Evolutionary conservation across 2,329 filamentous ascomycete species (phyloP), one percentile per base, ranked within the genome.

Genomic region (Fusarium sp.): DNA sequence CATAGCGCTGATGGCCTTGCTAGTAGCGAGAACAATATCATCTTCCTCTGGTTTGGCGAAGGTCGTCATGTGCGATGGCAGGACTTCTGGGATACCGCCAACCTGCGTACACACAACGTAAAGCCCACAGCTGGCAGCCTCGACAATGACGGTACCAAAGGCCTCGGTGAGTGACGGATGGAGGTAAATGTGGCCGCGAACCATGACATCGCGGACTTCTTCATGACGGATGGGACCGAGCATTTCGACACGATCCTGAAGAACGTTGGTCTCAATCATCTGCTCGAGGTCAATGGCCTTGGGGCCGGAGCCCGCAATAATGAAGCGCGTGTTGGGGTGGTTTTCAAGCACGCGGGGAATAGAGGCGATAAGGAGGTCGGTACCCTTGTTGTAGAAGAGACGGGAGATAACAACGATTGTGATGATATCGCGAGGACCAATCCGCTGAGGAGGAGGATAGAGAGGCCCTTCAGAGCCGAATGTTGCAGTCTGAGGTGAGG

Each of bases 371-470:
- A 99, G 85, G 0, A 99, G 86, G 75, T 99, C 96, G 2, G 92
- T 98, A 58, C 95, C 95, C 76, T 99, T 99, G 78, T 99, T 99
- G 78, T 98, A 98, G 78, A 98, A 99, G 1, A 99, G 87, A 19
- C 95, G 92, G 8, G 93, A 97, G 61, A 99, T 96, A 19, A 99
- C 94, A 2, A 99, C 92, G 56, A 99, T 97, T 7, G 93, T 97
- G 70, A 99, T 94, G 10, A 88, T 90, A 70, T 97, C 94, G 64
- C 92, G 84, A 1, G 93, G 91, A 0, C 91, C 91, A 3, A 96
- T 84, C 7, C 87, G 87, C 50, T 88, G 88, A 4, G 88, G 86
- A 0, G 88, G 83, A 6, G 80, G 77, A 67, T 69, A 68, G 13
- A 58, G 38, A 4, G 67, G 31, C 4, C 42, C 54, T 29, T 79